Evolutionary conservation across 2,329 filamentous ascomycete species (phyloP), one percentile per base, ranked within the genome.

Genomic region (Pyrenophora teres): DNA sequence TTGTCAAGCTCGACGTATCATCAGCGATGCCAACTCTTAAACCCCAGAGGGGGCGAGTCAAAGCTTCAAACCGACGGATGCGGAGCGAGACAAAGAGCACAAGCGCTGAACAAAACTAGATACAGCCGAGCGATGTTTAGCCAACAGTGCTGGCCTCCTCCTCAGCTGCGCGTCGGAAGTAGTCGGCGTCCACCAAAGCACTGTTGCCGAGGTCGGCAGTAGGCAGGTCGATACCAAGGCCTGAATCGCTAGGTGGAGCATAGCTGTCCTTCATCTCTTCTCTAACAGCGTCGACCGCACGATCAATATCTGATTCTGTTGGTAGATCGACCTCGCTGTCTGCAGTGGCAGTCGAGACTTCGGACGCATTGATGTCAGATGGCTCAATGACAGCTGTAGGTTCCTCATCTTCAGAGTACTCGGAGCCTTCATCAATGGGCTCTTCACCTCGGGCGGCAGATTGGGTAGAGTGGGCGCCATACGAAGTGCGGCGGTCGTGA

Each of bases 401-500:
- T 8, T 70, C 64, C 31, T 72, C 70, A 3, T 56, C 64, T 1
- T 67, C 65, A 19, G 68, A 67, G 42, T 70, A 66, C 7, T 65
- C 60, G 1, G 59, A 60, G n/a, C 63, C 67, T 40, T 68, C 68
- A 6, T 71, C 68, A 43, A 71, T 63, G n/a, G 57, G 64, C 21
- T 68, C 64, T 12, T 64, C 63, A 5, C 67, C 72, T 19, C 57
- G 58, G 19, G 59, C 54, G 0, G 67, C 68, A 8, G 73, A 74
- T 40, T 67, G 69, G 18, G 71, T 62, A 4, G 68, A 52, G 4
- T 41, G 67, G 3, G 75, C 75, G 30, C 75, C 76, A 25, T 76
- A 70, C 12, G 76, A 78, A 6, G 72, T 76, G 21, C 78, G 73
- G n/a, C 77, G 70, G 42, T 66, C 63, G 7, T 77, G 70, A 45